Conservation (phyloP, 2,329 filamentous ascomycete species). For the Elsinoe necatrix region DNA sequence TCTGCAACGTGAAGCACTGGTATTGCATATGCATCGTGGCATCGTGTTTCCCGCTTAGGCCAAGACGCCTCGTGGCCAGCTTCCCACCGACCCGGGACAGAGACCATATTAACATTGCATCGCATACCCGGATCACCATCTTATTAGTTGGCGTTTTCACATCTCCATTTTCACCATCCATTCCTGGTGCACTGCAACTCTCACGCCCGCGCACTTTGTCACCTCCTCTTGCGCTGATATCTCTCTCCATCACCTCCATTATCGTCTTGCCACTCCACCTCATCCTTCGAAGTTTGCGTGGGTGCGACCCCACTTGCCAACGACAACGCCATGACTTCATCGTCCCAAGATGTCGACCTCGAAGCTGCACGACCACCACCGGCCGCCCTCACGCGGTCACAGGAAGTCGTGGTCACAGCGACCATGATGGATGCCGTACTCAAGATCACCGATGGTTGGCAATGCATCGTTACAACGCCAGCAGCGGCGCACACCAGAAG, state of each 20-base stretch:
- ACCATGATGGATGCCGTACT: neutral
- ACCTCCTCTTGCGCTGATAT: neutral
- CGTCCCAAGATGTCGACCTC: neutral
- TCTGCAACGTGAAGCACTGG: neutral
- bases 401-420: neutral
- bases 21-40: neutral
- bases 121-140: neutral
- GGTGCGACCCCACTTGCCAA: neutral
- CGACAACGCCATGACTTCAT: neutral
- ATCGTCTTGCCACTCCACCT: neutral
- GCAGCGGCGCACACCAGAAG: neutral
- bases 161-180: conserved; percentile 1
- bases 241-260: neutral
- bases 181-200: neutral
- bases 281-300: neutral
- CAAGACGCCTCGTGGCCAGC: neutral
- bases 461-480: conserved; percentile 5
- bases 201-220: neutral
- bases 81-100: conserved; percentile 8
- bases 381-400: neutral
- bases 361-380: neutral
- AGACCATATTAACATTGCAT: conserved; percentile 8
- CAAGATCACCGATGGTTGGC: conserved; percentile 8
- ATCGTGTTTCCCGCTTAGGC: neutral
- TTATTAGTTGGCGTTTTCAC: conserved; percentile 1